Base-by-base conservation (phyloP, 2,329 filamentous ascomycete species). In the Chlorencoelia australis region DNA sequence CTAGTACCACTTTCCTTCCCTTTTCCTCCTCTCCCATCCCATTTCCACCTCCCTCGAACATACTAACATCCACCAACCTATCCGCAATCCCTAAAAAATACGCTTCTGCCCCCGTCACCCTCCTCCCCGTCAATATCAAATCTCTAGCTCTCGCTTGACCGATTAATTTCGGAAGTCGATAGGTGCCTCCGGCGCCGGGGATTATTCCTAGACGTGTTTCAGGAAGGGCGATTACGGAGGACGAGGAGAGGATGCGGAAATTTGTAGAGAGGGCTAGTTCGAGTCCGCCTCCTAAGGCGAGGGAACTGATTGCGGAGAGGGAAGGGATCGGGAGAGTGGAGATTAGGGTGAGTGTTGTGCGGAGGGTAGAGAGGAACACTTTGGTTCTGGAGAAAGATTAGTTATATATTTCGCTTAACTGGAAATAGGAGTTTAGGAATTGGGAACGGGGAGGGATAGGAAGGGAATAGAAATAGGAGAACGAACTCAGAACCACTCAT, bases 131-230 rank as follows among this genome's bases (percentile, higher is more conserved):
- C 7, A 96, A 67, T 34, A 96, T 81, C 51, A 96, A 65, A 59
- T 98, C 89, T 33, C 88, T 72, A n/a, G 91, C 91, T 37, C 87
- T 77, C 17, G 71, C 68, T 16, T 82, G 64, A 4, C 91, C 91
- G 46, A 98, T 80, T 14, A 98, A 62, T 7, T 71, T 73, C 2
- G 87, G 86, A 1, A 98, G 75, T 7, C 91, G 79, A 60, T 86
- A 85, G 1, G 89, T 96, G 42, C 89, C 91, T 28, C 91, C 91
- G 2, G 89, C 91, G 41, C 91, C 91, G 3, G 91, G 91, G 46
- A 98, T 82, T 57, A 98, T 98, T 38, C 82, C 91, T 2, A 98
- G 72, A 2, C 88, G 73, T 2, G 91, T 96, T 59, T 98, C 91
- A 1, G 91, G 91, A 4, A 96, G 74, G 0, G 78, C 88, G 37